A percentile compares a stretch with the other conserved stretches of the same genome.
Conservation (phyloP, 1,139 yeast species). For the Zhuliangozyma parablackwelliae region DNA sequence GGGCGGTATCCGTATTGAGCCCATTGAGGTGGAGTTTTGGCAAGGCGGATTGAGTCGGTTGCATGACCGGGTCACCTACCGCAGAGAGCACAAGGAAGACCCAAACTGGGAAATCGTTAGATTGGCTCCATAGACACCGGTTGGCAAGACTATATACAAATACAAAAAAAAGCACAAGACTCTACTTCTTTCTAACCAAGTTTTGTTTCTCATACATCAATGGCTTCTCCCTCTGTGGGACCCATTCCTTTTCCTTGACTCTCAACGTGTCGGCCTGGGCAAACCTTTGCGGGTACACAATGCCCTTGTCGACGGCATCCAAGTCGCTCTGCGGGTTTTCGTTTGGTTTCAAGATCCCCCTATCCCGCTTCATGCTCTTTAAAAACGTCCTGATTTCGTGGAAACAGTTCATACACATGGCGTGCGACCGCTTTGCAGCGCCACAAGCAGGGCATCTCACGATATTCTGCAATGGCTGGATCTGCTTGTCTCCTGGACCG, state of each 20-base stretch:
- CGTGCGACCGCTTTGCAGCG: constrained; percentile 81
- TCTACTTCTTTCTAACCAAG: constrained; percentile 15
- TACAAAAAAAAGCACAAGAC: not conserved
- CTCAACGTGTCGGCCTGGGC: constrained; percentile 40
- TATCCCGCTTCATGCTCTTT: constrained; percentile 47
- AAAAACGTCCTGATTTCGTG: constrained; percentile 73
- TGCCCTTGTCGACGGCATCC: constrained; percentile 57
- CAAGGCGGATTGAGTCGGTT: constrained; percentile 89
- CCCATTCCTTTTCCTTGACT: constrained; percentile 57
- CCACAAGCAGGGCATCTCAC: constrained; percentile 97
- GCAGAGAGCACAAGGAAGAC: constrained; percentile 44
- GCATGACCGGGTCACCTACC: constrained; percentile 83
- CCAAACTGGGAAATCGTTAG: constrained; percentile 62
- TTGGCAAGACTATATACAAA: not conserved
- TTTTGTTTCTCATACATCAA: constrained; percentile 23
- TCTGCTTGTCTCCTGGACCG: constrained; percentile 79
- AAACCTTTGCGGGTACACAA: constrained; percentile 72
- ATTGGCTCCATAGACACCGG: constrained; percentile 62
- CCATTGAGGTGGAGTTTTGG: constrained; percentile 93
- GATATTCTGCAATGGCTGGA: constrained; percentile 68
- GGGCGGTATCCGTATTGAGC: constrained; percentile 91
- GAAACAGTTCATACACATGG: constrained; percentile 90
- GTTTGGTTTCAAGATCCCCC: constrained; percentile 14
- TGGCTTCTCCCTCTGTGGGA: constrained; percentile 48
- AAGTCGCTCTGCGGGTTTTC: constrained; percentile 43